Evolutionary conservation across 2,329 filamentous ascomycete genomes (phyloP).

Genomic region (Fusarium longipes): DNA sequence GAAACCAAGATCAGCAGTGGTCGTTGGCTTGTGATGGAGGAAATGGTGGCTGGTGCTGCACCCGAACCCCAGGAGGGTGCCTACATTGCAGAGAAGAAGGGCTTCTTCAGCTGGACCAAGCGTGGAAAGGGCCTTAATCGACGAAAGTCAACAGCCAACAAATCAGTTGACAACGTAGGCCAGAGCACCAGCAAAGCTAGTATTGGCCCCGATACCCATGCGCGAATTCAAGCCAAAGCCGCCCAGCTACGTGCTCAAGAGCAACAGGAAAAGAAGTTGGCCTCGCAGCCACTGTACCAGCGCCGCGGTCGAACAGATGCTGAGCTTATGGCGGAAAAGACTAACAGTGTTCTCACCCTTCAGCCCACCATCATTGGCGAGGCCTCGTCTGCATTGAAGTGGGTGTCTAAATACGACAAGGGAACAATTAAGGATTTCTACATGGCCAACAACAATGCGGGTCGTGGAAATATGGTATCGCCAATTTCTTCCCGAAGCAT

Average conservation of each 20-base stretch:
- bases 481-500: slow-evolving; percentile 51
- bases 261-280: slow-evolving; percentile 65
- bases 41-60: slow-evolving; percentile 93
- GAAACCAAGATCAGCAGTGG: slow-evolving; percentile 86
- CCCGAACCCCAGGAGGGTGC: slow-evolving; percentile 85
- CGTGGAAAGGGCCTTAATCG: slow-evolving; percentile 72
- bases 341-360: slow-evolving; percentile 88
- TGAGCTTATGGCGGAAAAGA: slow-evolving; percentile 74
- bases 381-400: slow-evolving; percentile 94
- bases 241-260: slow-evolving; percentile 81
- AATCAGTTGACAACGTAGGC: slow-evolving; percentile 61
- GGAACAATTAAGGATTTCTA: slow-evolving; percentile 88
- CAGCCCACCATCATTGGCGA: slow-evolving; percentile 87
- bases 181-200: slow-evolving; percentile 78
- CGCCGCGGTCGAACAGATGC: slow-evolving; percentile 67
- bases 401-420: slow-evolving; percentile 95
- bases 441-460: slow-evolving; percentile 77
- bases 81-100: slow-evolving; percentile 95
- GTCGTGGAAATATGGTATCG: slow-evolving; percentile 67
- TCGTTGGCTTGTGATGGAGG: slow-evolving; percentile 94
- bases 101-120: slow-evolving; percentile 87
- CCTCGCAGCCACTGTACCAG: slow-evolving; percentile 52
- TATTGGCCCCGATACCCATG: slow-evolving; percentile 91
- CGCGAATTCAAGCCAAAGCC: slow-evolving; percentile 91
- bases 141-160: slow-evolving; percentile 76